Percentiles rank a stretch among this genome's conserved stretches.
These are phyloP conservation scores for Amoeboaphelidium occidentale DNA, from an alignment of 371 early-diverging fungal genomes.

Conservation along the genomic window DNA sequence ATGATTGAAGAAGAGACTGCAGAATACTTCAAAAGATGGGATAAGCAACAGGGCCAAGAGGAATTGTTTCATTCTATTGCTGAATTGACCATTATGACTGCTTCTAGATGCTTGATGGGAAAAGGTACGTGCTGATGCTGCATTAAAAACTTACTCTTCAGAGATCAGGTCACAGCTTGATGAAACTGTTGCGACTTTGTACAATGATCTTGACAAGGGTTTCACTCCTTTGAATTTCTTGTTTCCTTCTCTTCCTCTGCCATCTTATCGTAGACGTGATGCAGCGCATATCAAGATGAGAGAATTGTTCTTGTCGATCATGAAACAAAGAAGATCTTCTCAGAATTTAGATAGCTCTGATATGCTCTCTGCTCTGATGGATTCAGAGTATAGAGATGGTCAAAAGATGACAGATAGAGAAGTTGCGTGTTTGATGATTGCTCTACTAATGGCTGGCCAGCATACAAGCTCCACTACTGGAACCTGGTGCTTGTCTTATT, in stretches of 20 bases:
- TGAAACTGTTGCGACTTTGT: slow-evolving; percentile 42
- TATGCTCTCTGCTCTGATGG: slow-evolving; percentile 59
- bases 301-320: slow-evolving; percentile 46
- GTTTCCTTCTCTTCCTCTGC: slow-evolving; percentile 55
- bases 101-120: slow-evolving; percentile 79
- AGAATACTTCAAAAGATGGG: slow-evolving; percentile 41
- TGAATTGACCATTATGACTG: slow-evolving; percentile 78
- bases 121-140: slow-evolving; percentile 31
- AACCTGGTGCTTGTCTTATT: slow-evolving; percentile 67
- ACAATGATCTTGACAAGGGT: slow-evolving; percentile 81
- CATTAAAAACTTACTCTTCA: background rate
- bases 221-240: slow-evolving; percentile 85
- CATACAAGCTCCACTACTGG: slow-evolving; percentile 82
- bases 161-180: background rate
- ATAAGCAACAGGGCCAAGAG: slow-evolving; percentile 17
- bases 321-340: slow-evolving; percentile 42
- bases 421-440: slow-evolving; percentile 83
- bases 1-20: slow-evolving; percentile 57
- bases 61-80: slow-evolving; percentile 61
- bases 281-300: slow-evolving; percentile 58
- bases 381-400: slow-evolving; percentile 66
- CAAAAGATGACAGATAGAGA: slow-evolving; percentile 37
- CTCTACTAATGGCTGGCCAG: slow-evolving; percentile 82
- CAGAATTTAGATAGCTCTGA: slow-evolving; percentile 24
- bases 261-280: slow-evolving; percentile 56